These are phyloP conservation scores for Amylostereum areolatum DNA, from an alignment of 1,284 basidiomycete genomes.

Conservation along the genomic window DNA sequence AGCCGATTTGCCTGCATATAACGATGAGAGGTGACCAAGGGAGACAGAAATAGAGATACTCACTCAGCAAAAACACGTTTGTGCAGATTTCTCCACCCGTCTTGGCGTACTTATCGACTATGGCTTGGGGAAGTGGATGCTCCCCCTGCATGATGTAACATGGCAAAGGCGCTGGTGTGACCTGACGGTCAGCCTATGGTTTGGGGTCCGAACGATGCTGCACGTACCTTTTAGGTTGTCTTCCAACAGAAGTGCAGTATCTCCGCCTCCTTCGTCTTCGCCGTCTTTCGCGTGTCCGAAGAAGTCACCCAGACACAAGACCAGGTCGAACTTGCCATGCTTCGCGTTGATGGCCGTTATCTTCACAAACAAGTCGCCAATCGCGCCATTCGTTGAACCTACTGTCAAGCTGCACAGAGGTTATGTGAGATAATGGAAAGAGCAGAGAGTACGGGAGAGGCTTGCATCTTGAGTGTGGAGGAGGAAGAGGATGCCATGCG, in stretches of 20 bases:
- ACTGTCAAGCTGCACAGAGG: slow-evolving; percentile 86
- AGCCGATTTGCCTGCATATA: slow-evolving; percentile 68
- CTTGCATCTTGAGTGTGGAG: slow-evolving; percentile 18
- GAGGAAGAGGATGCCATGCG: slow-evolving; percentile 4
- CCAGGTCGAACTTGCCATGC: slow-evolving; percentile 90
- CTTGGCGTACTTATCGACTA: slow-evolving; percentile 69
- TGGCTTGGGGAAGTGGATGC: slow-evolving; percentile 61
- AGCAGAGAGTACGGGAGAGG: not conserved
- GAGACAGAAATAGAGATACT: slow-evolving; percentile 29
- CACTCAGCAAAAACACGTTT: slow-evolving; percentile 83
- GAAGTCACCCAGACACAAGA: slow-evolving; percentile 87
- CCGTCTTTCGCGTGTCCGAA: slow-evolving; percentile 61
- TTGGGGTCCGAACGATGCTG: slow-evolving; percentile 1
- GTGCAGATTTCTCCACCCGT: slow-evolving; percentile 75
- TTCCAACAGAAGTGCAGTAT: slow-evolving; percentile 55
- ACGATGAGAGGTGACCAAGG: not conserved
- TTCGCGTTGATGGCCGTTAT: slow-evolving; percentile 85
- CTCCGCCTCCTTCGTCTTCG: slow-evolving; percentile 35
- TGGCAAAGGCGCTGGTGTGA: slow-evolving; percentile 71
- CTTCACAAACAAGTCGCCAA: slow-evolving; percentile 74
- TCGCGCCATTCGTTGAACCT: slow-evolving; percentile 77
- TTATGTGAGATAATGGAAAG: not conserved
- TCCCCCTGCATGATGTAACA: slow-evolving; percentile 92
- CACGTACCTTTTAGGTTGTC: slow-evolving; percentile 59
- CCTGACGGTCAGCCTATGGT: slow-evolving; percentile 6